Evolutionary conservation across 495 filamentous ascomycete species (phyloP).

Genomic region (Tuber melanosporum): DNA sequence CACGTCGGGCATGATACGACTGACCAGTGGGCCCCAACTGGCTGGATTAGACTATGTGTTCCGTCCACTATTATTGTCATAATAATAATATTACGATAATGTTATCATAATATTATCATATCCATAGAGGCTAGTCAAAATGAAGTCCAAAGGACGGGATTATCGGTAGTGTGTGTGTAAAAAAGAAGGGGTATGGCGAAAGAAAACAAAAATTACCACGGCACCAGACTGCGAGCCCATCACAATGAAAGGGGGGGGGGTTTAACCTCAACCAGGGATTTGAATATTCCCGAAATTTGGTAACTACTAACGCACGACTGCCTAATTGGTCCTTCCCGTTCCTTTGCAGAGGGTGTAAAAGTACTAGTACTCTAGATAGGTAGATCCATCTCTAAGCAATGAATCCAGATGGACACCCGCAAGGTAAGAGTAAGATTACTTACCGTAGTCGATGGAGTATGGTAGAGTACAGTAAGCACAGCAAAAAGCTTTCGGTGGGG

Average conservation of each 20-base stretch:
- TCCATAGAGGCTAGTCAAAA: neutral
- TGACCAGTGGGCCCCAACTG: constrained; percentile 24
- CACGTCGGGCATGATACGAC: constrained; percentile 20
- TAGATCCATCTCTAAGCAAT: neutral
- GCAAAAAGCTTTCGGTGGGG: neutral
- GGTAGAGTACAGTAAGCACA: neutral
- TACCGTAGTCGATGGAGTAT: too few relatives aligned
- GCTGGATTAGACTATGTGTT: neutral
- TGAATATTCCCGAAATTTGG: constrained; percentile 2
- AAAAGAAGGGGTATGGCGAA: neutral
- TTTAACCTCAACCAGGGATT: neutral
- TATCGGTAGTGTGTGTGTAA: neutral
- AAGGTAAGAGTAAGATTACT: neutral
- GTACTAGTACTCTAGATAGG: neutral
- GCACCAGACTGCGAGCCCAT: neutral
- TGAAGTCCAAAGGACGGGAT: neutral
- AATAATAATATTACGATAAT: neutral
- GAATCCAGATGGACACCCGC: neutral
- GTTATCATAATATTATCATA: neutral
- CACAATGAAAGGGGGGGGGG: neutral
- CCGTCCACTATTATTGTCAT: neutral
- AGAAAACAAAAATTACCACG: neutral
- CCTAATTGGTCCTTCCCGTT: neutral
- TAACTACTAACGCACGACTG: neutral
- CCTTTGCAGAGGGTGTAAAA: neutral